phyloP scores from a whole-genome alignment of 2,329 filamentous ascomycete species.

The Cyclaneusma minus region DNA sequence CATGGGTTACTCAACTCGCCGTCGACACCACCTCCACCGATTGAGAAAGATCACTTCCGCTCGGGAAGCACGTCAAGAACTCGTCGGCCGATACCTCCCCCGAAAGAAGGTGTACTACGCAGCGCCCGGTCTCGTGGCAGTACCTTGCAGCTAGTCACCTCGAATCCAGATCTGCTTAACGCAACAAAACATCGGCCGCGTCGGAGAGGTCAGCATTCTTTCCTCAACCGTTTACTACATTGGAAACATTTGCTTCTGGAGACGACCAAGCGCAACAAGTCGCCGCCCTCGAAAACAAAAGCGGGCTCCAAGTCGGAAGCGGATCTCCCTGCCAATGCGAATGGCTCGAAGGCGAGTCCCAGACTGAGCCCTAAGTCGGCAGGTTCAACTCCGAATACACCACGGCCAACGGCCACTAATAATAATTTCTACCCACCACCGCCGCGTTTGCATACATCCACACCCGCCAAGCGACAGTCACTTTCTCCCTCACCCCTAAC shows the following conservation, averaged over 20 bases:
- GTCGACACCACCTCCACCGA: slow-evolving; percentile 46
- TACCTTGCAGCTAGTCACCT: slow-evolving; percentile 69
- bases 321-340: slow-evolving; percentile 34
- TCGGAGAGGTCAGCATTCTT: slow-evolving; percentile 42
- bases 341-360: slow-evolving; percentile 23
- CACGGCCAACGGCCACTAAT: slow-evolving; percentile 19
- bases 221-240: slow-evolving; percentile 50
- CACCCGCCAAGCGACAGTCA: slow-evolving; percentile 56
- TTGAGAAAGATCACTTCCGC: slow-evolving; percentile 65
- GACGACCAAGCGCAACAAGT: slow-evolving; percentile 45
- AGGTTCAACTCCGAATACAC: slow-evolving; percentile 31
- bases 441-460: slow-evolving; percentile 22
- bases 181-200: slow-evolving; percentile 19
- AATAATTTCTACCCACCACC: slow-evolving; percentile 16
- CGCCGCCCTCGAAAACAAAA: slow-evolving; percentile 26
- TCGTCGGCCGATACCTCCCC: slow-evolving; percentile 62
- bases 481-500: slow-evolving; percentile 78
- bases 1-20: slow-evolving; percentile 19
- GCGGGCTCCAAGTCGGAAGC: slow-evolving; percentile 28
- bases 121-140: slow-evolving; percentile 65
- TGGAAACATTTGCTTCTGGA: slow-evolving; percentile 63
- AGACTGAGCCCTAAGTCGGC: slow-evolving; percentile 42
- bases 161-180: slow-evolving; percentile 42
- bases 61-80: slow-evolving; percentile 65
- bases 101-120: slow-evolving; percentile 61